Conservation (phyloP, 495 filamentous ascomycete species). For the Physcia stellaris region DNA sequence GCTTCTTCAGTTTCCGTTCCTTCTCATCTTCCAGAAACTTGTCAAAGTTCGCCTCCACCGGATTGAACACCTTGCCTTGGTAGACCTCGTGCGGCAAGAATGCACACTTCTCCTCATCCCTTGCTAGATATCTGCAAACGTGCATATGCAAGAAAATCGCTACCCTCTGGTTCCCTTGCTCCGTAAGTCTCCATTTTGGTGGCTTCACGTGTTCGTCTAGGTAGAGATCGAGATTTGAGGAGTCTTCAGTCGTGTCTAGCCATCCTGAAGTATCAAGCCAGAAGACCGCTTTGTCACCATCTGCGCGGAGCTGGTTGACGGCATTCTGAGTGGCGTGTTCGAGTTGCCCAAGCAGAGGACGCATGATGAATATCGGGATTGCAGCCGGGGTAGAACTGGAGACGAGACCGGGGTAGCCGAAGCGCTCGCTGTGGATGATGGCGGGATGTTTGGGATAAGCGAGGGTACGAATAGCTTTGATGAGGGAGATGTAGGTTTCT, state of each 20-base stretch:
- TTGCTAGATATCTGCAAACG: slow-evolving; percentile 25
- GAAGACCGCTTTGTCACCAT: slow-evolving; percentile 23
- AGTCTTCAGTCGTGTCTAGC: slow-evolving; percentile 14
- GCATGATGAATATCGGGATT: slow-evolving; percentile 27
- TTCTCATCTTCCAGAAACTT: slow-evolving; percentile 20
- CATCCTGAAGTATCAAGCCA: slow-evolving; percentile 33
- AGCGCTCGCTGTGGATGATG: slow-evolving; percentile 14
- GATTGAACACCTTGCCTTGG: slow-evolving; percentile 21
- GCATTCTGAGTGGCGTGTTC: slow-evolving; percentile 24
- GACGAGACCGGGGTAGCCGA: slow-evolving; percentile 5
- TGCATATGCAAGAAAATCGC: slow-evolving; percentile 29
- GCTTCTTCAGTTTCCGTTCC: slow-evolving; percentile 20
- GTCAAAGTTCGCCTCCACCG: slow-evolving; percentile 18
- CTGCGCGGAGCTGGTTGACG: slow-evolving; percentile 20
- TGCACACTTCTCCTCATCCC: slow-evolving; percentile 20
- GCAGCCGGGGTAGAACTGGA: slow-evolving; percentile 11
- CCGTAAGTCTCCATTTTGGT: slow-evolving; percentile 20
- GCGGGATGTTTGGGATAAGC: slow-evolving; percentile 25
- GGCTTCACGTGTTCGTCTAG: slow-evolving; percentile 14
- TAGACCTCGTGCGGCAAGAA: slow-evolving; percentile 26
- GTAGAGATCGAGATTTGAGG: slow-evolving; percentile 17
- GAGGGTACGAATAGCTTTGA: slow-evolving; percentile 23
- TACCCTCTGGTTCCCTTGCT: slow-evolving; percentile 24
- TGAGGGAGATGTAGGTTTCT: slow-evolving; percentile 23
- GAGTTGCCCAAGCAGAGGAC: slow-evolving; percentile 25